These are phyloP conservation scores for Pyronema domesticum DNA, from an alignment of 495 filamentous ascomycete species.

Conservation along the genomic window DNA sequence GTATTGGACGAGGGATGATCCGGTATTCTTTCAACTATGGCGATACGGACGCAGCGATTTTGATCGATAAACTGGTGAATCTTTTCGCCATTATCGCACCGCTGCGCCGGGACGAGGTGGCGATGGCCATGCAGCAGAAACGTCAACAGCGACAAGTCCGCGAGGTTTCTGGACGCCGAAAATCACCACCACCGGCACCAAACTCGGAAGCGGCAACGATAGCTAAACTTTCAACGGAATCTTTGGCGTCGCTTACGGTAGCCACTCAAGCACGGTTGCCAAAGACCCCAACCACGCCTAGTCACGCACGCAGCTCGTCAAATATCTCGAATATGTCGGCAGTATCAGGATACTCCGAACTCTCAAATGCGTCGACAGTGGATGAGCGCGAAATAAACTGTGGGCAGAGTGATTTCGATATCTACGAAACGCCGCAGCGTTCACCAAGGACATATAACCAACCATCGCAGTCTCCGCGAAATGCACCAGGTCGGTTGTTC, in stretches of 20 bases:
- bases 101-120: not conserved
- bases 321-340: conserved; percentile 1
- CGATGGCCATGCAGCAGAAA: not conserved
- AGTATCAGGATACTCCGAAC: not conserved
- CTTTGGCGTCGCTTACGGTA: not conserved
- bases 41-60: not conserved
- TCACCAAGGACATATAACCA: not conserved
- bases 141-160: not conserved
- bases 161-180: not conserved
- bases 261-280: not conserved
- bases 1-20: not conserved
- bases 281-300: not conserved
- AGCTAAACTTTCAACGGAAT: no score
- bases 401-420: not conserved
- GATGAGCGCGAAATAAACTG: not conserved
- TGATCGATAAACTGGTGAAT: conserved; percentile 1
- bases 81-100: not conserved
- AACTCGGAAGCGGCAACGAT: no score
- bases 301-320: not conserved
- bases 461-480: not conserved
- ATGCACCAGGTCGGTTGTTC: not conserved
- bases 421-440: not conserved
- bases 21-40: conserved; percentile 2
- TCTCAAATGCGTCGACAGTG: not conserved
- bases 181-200: no score